Base-by-base conservation (phyloP, 345 rosid genomes). In the Turnera subulata region DNA sequence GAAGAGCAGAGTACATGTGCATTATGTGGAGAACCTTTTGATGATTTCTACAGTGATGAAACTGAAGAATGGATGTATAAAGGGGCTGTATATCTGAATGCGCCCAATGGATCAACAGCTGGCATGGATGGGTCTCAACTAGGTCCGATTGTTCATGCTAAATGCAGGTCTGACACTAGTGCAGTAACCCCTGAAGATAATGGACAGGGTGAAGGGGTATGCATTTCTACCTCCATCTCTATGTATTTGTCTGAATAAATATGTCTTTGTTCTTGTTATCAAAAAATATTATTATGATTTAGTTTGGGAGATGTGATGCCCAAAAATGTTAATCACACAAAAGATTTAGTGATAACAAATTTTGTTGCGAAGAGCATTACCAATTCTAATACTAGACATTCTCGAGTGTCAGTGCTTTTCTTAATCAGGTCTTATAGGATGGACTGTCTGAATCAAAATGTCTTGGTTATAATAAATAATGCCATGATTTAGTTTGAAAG, bases 61-160 rank as follows among this genome's bases (percentile, higher is more conserved):
- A 84, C 85, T 1, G 99, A 94, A 74, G 95, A 85, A 68, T 94
- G 99, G 99, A 94, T 94, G 97, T 94, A 94, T 64, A 94, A 70
- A 73, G 99, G 96, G 29, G 91, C 97, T 33, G 96, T 90, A 46
- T 94, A 94, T 85, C 75, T 85, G 88, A 90, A 94, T 82, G 85
- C 84, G 26, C 81, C 82, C n/a, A 71, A 64, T 45, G 95, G 84
- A 62, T 70, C 75, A 22, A 69, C 63, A 57, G 62, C 56, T 53
- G 85, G 85, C 65, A 52, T 83, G 81, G 96, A 85, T 76, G 81
- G 89, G 59, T 86, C 91, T 62, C 84, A 73, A 50, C 73, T 90
- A 79, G 97, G 99, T 64, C 96, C 95, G 13, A 94, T 94, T 67
- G 99, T 94, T 55, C 99, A 94, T 82, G 97, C 91, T 50, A 94